Conservation (phyloP, 306 rosid species). For the Rosa chinensis region DNA sequence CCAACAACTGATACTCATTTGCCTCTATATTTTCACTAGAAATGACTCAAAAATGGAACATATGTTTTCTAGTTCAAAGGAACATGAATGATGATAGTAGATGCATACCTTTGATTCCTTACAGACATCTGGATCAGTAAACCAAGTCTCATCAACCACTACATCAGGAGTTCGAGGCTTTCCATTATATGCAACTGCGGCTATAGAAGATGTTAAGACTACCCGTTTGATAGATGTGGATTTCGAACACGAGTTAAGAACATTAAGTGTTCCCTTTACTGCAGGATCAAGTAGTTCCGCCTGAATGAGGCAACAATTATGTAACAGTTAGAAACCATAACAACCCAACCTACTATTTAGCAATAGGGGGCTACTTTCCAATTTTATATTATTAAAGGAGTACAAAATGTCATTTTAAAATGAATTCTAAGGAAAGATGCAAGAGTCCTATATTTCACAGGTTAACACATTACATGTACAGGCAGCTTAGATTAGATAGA, state of each 20-base stretch:
- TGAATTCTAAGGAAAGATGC: not conserved
- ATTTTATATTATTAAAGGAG: not conserved
- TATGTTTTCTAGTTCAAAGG: not conserved
- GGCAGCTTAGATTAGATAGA: not conserved
- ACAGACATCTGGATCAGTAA: constrained; percentile 38
- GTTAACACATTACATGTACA: not conserved
- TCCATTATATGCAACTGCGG: constrained; percentile 45
- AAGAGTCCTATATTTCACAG: not conserved
- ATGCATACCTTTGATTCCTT: constrained; percentile 41
- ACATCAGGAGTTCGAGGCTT: constrained; percentile 42
- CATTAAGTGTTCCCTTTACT: constrained; percentile 59
- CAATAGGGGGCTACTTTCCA: not conserved
- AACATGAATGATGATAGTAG: not conserved
- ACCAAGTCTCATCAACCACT: constrained; percentile 56
- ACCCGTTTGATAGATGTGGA: constrained; percentile 44
- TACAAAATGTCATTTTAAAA: not conserved
- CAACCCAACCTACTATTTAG: not conserved
- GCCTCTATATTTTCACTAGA: not conserved
- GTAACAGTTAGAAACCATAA: not conserved
- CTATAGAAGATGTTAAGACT: constrained; percentile 51
- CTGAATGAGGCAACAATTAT: constrained; percentile 28
- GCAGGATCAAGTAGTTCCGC: constrained; percentile 58
- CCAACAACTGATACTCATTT: not conserved
- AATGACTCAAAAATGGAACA: not conserved
- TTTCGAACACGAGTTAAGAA: constrained; percentile 42